These are phyloP conservation scores for Halophytophthora polymorphica DNA, from an alignment of 352 stramenopile genomes.

Conservation along the genomic window DNA sequence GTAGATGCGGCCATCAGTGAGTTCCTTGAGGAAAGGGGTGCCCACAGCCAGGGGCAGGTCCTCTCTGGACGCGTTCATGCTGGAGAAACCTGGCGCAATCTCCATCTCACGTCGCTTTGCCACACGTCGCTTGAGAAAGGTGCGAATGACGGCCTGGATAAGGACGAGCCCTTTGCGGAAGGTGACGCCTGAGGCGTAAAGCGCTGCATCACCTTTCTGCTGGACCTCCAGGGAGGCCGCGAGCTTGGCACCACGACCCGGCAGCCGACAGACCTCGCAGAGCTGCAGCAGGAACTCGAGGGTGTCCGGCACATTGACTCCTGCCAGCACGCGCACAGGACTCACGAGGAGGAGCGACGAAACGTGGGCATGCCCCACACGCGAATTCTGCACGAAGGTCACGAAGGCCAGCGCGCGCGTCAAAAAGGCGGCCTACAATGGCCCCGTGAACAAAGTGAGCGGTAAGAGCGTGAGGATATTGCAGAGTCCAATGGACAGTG, in stretches of 20 bases:
- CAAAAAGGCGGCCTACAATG: conserved; percentile 62
- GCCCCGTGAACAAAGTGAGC: not conserved
- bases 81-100: conserved; percentile 4
- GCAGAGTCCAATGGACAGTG: too few species aligned
- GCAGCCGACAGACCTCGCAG: conserved; percentile 53
- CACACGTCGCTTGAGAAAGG: conserved; percentile 51
- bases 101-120: conserved; percentile 38
- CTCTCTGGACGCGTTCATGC: not conserved
- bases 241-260: conserved; percentile 47
- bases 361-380: conserved; percentile 39
- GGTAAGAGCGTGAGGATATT: not conserved
- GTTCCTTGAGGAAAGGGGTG: conserved; percentile 71
- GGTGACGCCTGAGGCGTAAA: conserved; percentile 72
- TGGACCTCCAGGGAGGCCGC: conserved; percentile 48
- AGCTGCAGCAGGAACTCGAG: conserved; percentile 76
- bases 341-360: conserved; percentile 77
- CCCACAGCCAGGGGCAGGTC: conserved; percentile 42
- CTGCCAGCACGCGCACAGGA: conserved; percentile 80
- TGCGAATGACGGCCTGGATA: conserved; percentile 66
- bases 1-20: conserved; percentile 61
- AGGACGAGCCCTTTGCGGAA: conserved; percentile 70
- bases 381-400: conserved; percentile 43
- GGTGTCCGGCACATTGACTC: conserved; percentile 59
- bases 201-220: conserved; percentile 56
- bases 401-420: conserved; percentile 76